Evolutionary conservation across 768 basidiomycete species (phyloP), one percentile per base, ranked within the genome.

Genomic region (Leucocoprinus leucothites): DNA sequence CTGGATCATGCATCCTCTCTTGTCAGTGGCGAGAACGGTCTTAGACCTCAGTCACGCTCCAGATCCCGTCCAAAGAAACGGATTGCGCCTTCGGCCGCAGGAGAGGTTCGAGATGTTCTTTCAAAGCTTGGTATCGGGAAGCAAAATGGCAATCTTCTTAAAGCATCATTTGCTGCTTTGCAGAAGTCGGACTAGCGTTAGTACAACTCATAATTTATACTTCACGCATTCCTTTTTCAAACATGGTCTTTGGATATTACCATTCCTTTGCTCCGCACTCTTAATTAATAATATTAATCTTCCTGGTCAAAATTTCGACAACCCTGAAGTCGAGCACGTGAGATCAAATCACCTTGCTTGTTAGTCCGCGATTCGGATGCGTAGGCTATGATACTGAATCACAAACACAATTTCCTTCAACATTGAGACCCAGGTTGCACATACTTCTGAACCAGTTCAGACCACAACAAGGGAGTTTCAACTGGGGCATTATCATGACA

Each of bases 91-190:
- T 71, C 78, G 53, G 81, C 81, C 16, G 73, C 85, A 31, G 82
- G 77, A 9, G 90, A 94, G 69, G 90, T 93, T 53, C 77, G 85
- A 48, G 91, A 94, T 55, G 86, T 93, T 49, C 70, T 94, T 58
- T 89, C 87, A 58, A 87, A 81, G 58, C 74, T 94, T n/a, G 91
- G 91, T 21, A 89, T 94, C 56, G 87, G 89, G 21, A 91, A 86
- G 68, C 82, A 82, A 65, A 82, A 75, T 46, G 74, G 75, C 47
- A 82, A 73, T 66, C 67, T 86, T 50, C 67, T 91, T 47, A 91
- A 89, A 69, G 78, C 87, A 11, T 87, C 90, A 45, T 89, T 90
- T 64, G 81, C 86, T 9, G 66, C 76, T 2, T 60, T 81, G 36
- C 59, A 63, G 44, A 68, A 64, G 40, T 48, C 57, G 21, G 49